Conservation (phyloP, 2,329 filamentous ascomycete species). For the Colletotrichum falcatum region DNA sequence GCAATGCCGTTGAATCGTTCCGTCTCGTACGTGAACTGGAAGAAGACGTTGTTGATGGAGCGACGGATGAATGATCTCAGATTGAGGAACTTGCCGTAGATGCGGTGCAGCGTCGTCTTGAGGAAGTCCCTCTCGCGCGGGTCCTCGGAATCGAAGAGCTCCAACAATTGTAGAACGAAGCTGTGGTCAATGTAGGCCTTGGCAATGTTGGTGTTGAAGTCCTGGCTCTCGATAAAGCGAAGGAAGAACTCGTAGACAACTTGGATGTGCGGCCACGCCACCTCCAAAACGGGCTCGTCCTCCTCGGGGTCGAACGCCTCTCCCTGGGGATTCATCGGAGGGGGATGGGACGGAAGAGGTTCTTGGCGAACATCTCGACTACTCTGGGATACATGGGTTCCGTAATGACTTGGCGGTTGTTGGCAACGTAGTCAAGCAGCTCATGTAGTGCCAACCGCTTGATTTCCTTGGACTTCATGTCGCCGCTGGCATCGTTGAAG, state of each 20-base stretch:
- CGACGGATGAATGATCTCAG: slow-evolving; percentile 95
- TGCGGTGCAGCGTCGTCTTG: slow-evolving; percentile 96
- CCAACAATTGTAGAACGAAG: slow-evolving; percentile 96
- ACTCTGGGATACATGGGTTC: slow-evolving; percentile 99
- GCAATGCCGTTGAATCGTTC: slow-evolving; percentile 99
- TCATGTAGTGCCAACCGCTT: slow-evolving; percentile 96
- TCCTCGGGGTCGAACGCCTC: slow-evolving; percentile 99
- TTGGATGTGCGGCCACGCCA: slow-evolving; percentile 99
- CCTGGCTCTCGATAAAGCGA: slow-evolving; percentile 98
- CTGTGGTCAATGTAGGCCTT: slow-evolving; percentile 99
- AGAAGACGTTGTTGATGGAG: slow-evolving; percentile 99
- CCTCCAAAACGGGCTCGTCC: slow-evolving; percentile 96
- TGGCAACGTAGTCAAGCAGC: slow-evolving; percentile 96
- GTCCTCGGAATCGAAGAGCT: slow-evolving; percentile 98
- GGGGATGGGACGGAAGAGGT: slow-evolving; percentile 97
- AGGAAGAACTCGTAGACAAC: slow-evolving; percentile 99
- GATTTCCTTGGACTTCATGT: slow-evolving; percentile 99
- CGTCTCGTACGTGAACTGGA: slow-evolving; percentile 99
- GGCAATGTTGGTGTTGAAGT: slow-evolving; percentile 99
- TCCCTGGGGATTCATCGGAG: slow-evolving; percentile 96
- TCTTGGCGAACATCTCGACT: slow-evolving; percentile 99
- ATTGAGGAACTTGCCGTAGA: slow-evolving; percentile 99
- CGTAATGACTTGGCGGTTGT: slow-evolving; percentile 97
- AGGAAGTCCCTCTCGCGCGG: slow-evolving; percentile 96
- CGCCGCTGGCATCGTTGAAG: slow-evolving; percentile 97